These are phyloP conservation scores for Piper longum DNA, from an alignment of 164 flowering plant species.

Conservation along the genomic window DNA sequence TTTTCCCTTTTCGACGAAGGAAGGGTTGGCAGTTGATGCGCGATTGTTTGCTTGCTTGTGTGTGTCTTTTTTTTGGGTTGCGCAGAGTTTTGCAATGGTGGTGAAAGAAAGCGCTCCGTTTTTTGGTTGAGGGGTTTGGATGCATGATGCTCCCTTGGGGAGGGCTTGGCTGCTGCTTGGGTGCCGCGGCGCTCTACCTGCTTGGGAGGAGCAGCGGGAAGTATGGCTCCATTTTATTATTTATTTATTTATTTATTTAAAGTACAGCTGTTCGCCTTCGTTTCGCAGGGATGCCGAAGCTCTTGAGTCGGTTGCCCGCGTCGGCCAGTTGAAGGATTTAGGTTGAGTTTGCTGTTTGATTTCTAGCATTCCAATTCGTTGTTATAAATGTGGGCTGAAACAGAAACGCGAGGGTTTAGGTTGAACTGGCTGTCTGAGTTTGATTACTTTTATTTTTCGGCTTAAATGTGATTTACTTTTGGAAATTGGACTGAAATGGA, in stretches of 20 bases:
- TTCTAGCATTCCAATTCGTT: background rate
- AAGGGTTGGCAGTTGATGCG: background rate
- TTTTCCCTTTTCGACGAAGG: too few relatives aligned
- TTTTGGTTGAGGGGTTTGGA: background rate
- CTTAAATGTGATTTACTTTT: too few relatives aligned
- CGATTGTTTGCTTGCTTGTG: background rate
- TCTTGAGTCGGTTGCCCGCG: constrained; percentile 61
- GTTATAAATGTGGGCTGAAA: background rate
- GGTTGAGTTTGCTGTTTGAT: constrained; percentile 26
- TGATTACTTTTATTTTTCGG: background rate
- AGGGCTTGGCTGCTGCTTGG: constrained; percentile 76
- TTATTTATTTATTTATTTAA: background rate
- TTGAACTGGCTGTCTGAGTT: background rate
- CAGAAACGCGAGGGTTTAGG: background rate
- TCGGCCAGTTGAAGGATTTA: constrained; percentile 77
- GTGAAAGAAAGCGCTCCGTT: background rate
- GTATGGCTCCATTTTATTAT: constrained; percentile 11
- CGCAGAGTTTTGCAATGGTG: background rate
- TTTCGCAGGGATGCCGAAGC: constrained; percentile 63
- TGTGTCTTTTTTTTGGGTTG: background rate
- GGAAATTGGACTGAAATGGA: too few relatives aligned
- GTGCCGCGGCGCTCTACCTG: constrained; percentile 89
- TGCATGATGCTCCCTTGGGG: constrained; percentile 80
- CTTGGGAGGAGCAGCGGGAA: constrained; percentile 88
- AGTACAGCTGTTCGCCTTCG: constrained; percentile 4